Base-by-base conservation (phyloP, 495 filamentous ascomycete species). In the Coniosporium apollinis region DNA sequence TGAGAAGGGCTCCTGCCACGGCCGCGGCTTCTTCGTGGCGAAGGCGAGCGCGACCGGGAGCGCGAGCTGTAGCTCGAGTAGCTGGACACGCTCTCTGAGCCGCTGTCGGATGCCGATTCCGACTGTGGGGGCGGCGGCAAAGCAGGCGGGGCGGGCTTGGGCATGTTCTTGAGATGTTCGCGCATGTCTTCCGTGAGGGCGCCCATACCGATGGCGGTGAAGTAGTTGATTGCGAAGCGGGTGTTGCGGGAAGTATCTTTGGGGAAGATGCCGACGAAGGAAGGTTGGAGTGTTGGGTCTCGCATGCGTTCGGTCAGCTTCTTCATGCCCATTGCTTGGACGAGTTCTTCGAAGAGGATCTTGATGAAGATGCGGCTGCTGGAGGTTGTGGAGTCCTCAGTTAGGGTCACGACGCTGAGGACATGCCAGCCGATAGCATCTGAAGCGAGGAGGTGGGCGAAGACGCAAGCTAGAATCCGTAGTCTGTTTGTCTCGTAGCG, bases 191-290 rank as follows among this genome's bases (percentile, higher is more conserved):
- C 91, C 9, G 89, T 99, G 44, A 99, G 59, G 20, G 67, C 72
- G 56, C 89, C 89, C 76, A 99, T 85, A 39, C 84, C 83, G 52
- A 99, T 87, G 45, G 81, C 83, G 5, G 89, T 99, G 56, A 96
- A 96, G 61, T 92, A 99, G 56, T 99, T 99, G 72, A 96, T 91
- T 14, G 87, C 82, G 64, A 99, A 99, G 28, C 89, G 75, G 10
- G 82, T 87, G 56, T 93, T 83, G 38, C 79, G 72, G 5, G 82
- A 73, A 48, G 87, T 82, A 49, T 94, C 83, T 22, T 57, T 74
- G 0, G 89, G 91, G 69, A 99, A 99, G 6, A 99, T 59, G 33
- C 91, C 87, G 19, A 78, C 68, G 40, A 91, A 76, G 48, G 72
- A 79, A 30, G 82, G 71, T 36, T 76, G 76, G 10, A 94, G 64